These are phyloP conservation scores for Ascochyta clinopodiicola DNA, from an alignment of 2,329 filamentous ascomycete species.

Conservation along the genomic window DNA sequence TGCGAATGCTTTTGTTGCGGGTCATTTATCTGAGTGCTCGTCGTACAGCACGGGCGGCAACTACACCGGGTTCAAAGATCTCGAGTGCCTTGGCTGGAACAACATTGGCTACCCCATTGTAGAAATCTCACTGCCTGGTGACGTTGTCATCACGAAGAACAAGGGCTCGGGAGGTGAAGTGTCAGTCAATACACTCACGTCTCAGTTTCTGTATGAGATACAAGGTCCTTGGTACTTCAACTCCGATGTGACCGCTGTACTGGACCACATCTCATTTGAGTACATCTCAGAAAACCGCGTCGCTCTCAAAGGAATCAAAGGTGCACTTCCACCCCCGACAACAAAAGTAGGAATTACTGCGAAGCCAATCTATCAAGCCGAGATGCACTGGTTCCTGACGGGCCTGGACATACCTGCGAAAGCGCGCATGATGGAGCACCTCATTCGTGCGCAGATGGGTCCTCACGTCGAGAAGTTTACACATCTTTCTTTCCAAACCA, in stretches of 20 bases:
- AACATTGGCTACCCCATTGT: slow-evolving; percentile 44
- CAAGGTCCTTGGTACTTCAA: slow-evolving; percentile 61
- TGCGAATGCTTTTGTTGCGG: slow-evolving; percentile 53
- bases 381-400: slow-evolving; percentile 54
- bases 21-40: slow-evolving; percentile 54
- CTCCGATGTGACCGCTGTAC: slow-evolving; percentile 61
- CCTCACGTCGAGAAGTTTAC: slow-evolving; percentile 47
- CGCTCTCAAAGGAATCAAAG: slow-evolving; percentile 54
- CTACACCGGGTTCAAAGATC: slow-evolving; percentile 53
- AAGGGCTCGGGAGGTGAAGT: slow-evolving; percentile 46
- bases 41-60: slow-evolving; percentile 54
- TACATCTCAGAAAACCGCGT: slow-evolving; percentile 59
- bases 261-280: slow-evolving; percentile 60
- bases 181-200: slow-evolving; percentile 58
- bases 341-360: slow-evolving; percentile 55
- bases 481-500: slow-evolving; percentile 46
- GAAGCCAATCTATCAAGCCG: slow-evolving; percentile 54
- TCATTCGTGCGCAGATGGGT: slow-evolving; percentile 44
- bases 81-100: slow-evolving; percentile 40
- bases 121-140: slow-evolving; percentile 35
- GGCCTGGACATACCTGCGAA: slow-evolving; percentile 55
- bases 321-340: slow-evolving; percentile 44
- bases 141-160: slow-evolving; percentile 40
- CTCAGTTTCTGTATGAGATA: slow-evolving; percentile 58
- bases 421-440: slow-evolving; percentile 52